These are phyloP conservation scores for Xanthoconium stramineum DNA, from an alignment of 768 basidiomycete species.

Conservation along the genomic window DNA sequence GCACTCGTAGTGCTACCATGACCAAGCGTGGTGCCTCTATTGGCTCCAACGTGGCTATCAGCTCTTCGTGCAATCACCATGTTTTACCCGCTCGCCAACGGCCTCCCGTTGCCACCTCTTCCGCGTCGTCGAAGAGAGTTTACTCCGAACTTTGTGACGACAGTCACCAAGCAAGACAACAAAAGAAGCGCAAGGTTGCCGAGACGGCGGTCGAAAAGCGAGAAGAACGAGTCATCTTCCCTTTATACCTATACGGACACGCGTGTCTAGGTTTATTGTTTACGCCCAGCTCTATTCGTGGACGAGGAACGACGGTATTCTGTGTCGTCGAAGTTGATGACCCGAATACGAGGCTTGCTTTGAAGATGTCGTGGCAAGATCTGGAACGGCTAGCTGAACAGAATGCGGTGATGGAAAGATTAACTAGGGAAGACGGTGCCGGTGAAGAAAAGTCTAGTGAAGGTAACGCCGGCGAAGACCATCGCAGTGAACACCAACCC, in stretches of 20 bases:
- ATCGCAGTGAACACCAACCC: too few relatives aligned
- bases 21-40: background rate
- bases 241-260: background rate
- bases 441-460: too few relatives aligned
- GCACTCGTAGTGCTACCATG: background rate
- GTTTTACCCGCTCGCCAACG: background rate
- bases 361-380: slow-evolving; percentile 1
- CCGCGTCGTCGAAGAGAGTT: background rate
- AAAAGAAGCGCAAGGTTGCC: background rate
- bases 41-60: background rate
- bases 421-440: background rate
- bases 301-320: slow-evolving; percentile 9
- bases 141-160: background rate
- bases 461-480: too few relatives aligned
- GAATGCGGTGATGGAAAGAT: background rate
- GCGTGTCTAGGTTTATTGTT: background rate
- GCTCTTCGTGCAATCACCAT: background rate
- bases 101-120: background rate
- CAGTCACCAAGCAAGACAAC: background rate
- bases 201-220: background rate
- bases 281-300: slow-evolving; percentile 10
- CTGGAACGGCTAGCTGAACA: background rate
- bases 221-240: background rate
- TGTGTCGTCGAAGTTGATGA: background rate
- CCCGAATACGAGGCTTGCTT: background rate